Conservation (phyloP, 2,329 filamentous ascomycete species). For the Colletotrichum liaoningense region DNA sequence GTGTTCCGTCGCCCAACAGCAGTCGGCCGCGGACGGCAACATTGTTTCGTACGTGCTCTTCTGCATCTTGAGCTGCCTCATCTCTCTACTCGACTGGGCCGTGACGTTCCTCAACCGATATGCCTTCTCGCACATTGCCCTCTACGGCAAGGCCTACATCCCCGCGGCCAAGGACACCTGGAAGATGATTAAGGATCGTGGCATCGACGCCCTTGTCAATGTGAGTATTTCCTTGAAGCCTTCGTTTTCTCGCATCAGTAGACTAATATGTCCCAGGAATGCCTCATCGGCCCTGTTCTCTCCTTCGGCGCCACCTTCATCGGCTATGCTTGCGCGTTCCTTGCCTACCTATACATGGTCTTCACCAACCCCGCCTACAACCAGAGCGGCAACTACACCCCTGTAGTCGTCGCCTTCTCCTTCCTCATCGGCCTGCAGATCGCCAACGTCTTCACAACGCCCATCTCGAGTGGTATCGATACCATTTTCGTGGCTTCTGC, state of each 20-base stretch:
- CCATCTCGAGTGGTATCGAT: conserved; percentile 87
- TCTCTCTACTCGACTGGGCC: conserved; percentile 84
- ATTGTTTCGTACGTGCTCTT: conserved; percentile 74
- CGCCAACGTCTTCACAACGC: conserved; percentile 89
- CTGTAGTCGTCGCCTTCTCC: conserved; percentile 83
- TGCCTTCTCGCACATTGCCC: conserved; percentile 90
- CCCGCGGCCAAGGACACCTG: conserved; percentile 90
- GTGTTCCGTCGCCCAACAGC: conserved; percentile 78
- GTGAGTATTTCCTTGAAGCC: too few species aligned
- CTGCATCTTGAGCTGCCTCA: conserved; percentile 81
- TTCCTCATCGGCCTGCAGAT: conserved; percentile 94
- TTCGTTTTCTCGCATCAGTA: too few species aligned
- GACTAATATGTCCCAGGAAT: conserved; percentile 62
- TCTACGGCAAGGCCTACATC: conserved; percentile 92
- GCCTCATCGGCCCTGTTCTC: conserved; percentile 79
- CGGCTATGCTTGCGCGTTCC: conserved; percentile 82
- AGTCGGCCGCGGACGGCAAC: conserved; percentile 75
- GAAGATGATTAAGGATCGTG: conserved; percentile 91
- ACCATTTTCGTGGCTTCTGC: conserved; percentile 88
- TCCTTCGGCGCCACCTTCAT: conserved; percentile 86
- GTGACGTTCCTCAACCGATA: conserved; percentile 92
- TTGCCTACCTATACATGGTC: conserved; percentile 88
- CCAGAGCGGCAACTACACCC: conserved; percentile 72
- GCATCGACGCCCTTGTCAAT: conserved; percentile 90
- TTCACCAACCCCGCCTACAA: conserved; percentile 88